Conservation (phyloP, 768 basidiomycete genomes). For the Hygrophoropsis aurantiaca region DNA sequence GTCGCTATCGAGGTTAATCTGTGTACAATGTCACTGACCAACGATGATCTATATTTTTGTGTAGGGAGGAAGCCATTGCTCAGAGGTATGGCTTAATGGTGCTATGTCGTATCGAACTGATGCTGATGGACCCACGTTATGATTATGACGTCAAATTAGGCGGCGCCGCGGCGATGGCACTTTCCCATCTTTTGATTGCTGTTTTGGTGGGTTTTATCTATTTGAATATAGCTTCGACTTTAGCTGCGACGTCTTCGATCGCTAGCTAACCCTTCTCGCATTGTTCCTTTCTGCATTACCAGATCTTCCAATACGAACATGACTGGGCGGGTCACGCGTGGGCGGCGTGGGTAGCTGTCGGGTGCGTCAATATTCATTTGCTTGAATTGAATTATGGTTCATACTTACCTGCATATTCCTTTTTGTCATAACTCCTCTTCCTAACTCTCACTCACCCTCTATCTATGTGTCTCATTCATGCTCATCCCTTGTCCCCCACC, state of each 20-base stretch:
- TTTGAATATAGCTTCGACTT: too few species aligned
- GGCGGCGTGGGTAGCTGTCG: slow-evolving; percentile 69
- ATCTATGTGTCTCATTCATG: background rate
- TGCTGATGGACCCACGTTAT: too few species aligned
- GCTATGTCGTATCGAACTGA: too few species aligned
- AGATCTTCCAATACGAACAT: slow-evolving; percentile 51
- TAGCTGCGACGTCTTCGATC: too few species aligned
- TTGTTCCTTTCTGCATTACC: too few species aligned
- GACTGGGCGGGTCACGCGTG: slow-evolving; percentile 58
- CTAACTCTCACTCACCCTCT: background rate
- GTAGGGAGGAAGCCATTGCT: too few species aligned
- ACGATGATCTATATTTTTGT: too few species aligned
- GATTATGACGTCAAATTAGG: too few species aligned
- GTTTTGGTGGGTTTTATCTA: slow-evolving; percentile 54
- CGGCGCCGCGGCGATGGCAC: slow-evolving; percentile 64
- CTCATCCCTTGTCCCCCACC: background rate
- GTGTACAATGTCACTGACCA: background rate
- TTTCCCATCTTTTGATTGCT: slow-evolving; percentile 65
- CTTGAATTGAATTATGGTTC: background rate
- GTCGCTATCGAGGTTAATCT: background rate
- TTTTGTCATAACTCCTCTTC: background rate
- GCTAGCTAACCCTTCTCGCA: too few species aligned
- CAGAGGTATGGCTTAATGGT: too few species aligned
- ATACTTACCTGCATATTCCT: slow-evolving; percentile 2
- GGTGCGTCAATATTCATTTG: slow-evolving; percentile 46